These are phyloP conservation scores for Sporothrix curviconia DNA, from an alignment of 2,329 filamentous ascomycete species.

Conservation along the genomic window DNA sequence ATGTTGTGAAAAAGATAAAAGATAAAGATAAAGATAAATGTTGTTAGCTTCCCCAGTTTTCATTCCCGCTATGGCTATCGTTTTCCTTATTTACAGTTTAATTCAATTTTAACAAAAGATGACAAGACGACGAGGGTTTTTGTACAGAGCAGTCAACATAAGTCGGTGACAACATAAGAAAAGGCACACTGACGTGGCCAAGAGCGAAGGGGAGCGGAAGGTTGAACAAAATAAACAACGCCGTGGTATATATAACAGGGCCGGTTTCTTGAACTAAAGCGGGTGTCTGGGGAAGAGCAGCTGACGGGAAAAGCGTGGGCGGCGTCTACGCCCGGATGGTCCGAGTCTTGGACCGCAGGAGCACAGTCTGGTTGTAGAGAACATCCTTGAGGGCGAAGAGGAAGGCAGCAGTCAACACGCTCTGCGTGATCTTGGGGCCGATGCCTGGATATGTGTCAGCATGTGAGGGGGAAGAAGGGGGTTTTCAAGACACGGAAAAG, in stretches of 20 bases:
- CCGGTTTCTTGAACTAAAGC: background rate
- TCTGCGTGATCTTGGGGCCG: conserved; percentile 92
- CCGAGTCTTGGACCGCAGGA: conserved; percentile 48
- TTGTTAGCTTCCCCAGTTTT: background rate
- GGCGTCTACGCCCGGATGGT: conserved; percentile 27
- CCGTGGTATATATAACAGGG: conserved; percentile 3
- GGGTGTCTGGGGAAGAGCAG: background rate
- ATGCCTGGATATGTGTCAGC: conserved; percentile 55
- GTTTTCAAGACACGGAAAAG: too few species aligned
- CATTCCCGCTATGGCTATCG: background rate
- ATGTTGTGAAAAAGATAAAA: background rate
- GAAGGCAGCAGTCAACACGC: conserved; percentile 91
- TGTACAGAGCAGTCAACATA: background rate
- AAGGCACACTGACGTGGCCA: background rate
- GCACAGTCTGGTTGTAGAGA: conserved; percentile 75
- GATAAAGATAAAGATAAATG: background rate
- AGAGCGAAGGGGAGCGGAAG: background rate
- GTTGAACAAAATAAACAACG: background rate
- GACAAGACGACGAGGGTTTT: too few species aligned
- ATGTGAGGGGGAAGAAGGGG: too few species aligned
- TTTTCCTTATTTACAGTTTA: background rate
- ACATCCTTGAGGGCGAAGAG: conserved; percentile 98
- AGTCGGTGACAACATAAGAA: background rate
- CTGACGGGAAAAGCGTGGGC: background rate
- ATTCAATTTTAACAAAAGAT: background rate